Evolutionary conservation across 495 filamentous ascomycete genomes (phyloP).

Genomic region (Trichoderma virens): DNA sequence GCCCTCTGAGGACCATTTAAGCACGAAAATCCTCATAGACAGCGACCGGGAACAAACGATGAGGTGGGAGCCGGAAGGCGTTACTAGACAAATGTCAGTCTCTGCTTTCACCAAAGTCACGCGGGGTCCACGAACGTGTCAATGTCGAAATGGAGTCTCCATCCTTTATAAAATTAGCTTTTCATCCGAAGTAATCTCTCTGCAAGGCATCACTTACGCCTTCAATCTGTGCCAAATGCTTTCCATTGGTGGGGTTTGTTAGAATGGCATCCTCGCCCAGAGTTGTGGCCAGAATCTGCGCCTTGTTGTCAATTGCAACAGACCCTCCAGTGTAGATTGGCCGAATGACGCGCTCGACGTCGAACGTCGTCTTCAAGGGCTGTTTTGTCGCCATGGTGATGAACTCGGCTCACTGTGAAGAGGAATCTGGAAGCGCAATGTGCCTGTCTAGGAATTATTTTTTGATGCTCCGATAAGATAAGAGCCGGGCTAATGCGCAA

Average conservation of each 20-base stretch:
- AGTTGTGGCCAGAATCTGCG: conserved; percentile 76
- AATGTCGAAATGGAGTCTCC: conserved; percentile 85
- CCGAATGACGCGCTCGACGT: conserved; percentile 69
- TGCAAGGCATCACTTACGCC: conserved; percentile 52
- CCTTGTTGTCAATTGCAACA: conserved; percentile 73
- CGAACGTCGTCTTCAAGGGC: conserved; percentile 72
- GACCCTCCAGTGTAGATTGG: conserved; percentile 91
- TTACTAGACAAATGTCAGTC: conserved; percentile 39
- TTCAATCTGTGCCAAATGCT: conserved; percentile 77
- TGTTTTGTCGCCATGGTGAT: conserved; percentile 41
- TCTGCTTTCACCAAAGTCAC: background rate
- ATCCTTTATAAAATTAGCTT: conserved; percentile 49
- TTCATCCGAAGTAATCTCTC: background rate
- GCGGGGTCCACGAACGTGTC: conserved; percentile 24
- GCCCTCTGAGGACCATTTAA: conserved; percentile 49
- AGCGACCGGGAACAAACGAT: conserved; percentile 87
- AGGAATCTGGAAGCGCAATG: background rate
- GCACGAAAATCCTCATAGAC: conserved; percentile 83
- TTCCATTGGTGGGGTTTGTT: conserved; percentile 76
- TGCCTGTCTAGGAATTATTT: background rate
- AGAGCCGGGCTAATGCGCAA: background rate
- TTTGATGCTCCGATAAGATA: background rate
- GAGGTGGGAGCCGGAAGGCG: conserved; percentile 78
- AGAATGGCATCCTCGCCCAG: conserved; percentile 83
- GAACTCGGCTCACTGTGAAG: background rate